Base-by-base conservation (phyloP, 768 basidiomycete species). In the Naganishia randhawae region DNA sequence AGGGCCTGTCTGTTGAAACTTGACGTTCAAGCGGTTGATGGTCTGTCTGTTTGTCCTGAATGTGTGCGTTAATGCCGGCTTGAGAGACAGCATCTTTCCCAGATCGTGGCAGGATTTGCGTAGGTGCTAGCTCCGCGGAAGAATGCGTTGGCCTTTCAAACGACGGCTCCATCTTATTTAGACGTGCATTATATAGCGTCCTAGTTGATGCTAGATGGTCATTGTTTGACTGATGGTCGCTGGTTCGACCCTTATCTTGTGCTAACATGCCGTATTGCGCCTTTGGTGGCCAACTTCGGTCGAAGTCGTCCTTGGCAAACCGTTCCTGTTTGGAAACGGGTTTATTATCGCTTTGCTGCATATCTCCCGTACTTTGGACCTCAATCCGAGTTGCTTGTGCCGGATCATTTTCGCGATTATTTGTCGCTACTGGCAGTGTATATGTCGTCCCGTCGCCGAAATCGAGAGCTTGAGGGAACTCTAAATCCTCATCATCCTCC, bases 401-500 rank as follows among this genome's bases (percentile, higher is more conserved):
- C 9, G 88, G 45, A 4, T 61, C 57, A 14, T 4, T 39, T 3
- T 61, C 37, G 57, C 57, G 57, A 19, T 25, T 41, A 22, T 41
- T 41, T 22, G 45, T 48, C 37, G 39, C 27, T 27, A 41, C 57
- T 16, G 57, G 86, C 65, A 95, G 85, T 71, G 88, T 91, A 82
- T 96, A 95, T 78, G 91, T 90, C 53, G 89, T 86, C 13, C 94
- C 94, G 76, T 99, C 96, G 4, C 87, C 94, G 76, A 99, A 99
- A 77, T 99, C 94, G 73, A 99, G 90, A 37, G 92, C 89, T 33
- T 88, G 88, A 73, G 86, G 88, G 31, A 94, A 81, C 74, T 92
- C 94, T 74, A 92, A 89, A 76, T 92, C 89, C 67, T 93, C 90
- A 71, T 95, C 94, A 45, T 82, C 82, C 53, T 69, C 48, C 57